Conservation (phyloP, 176 grass and related monocot species). For the Pontederia crassipes region DNA sequence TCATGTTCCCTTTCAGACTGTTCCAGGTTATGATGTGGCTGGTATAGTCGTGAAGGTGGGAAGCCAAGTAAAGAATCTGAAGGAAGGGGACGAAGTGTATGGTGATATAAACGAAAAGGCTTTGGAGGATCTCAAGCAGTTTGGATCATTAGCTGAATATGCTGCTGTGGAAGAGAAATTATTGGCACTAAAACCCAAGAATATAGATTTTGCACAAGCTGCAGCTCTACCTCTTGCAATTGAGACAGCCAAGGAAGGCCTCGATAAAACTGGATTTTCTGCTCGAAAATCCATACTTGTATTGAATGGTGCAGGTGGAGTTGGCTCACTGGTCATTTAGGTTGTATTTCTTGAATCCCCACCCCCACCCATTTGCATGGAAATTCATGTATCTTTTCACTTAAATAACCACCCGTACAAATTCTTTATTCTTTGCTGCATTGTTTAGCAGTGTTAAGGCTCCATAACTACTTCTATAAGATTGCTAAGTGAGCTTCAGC, state of each 20-base stretch:
- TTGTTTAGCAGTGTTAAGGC: too few species aligned
- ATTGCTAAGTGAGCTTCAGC: too few species aligned
- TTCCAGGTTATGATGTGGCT: constrained; percentile 82
- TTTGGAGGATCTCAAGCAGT: constrained; percentile 69
- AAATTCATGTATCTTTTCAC: neutral
- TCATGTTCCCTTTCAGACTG: constrained; percentile 33
- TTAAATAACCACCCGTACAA: neutral
- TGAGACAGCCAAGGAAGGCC: constrained; percentile 58
- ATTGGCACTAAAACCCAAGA: constrained; percentile 60
- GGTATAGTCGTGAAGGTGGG: constrained; percentile 80
- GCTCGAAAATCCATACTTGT: constrained; percentile 72
- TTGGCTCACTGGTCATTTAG: constrained; percentile 81
- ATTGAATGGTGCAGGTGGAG: constrained; percentile 71
- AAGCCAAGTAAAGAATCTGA: constrained; percentile 41
- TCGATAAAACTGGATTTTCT: constrained; percentile 44
- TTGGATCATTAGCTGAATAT: constrained; percentile 74
- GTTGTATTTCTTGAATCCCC: constrained; percentile 9
- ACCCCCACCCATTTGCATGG: neutral
- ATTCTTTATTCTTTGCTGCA: neutral
- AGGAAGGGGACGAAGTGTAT: constrained; percentile 88
- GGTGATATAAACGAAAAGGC: constrained; percentile 88
- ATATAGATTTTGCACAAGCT: constrained; percentile 60
- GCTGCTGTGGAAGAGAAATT: constrained; percentile 83
- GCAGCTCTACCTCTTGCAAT: constrained; percentile 55
- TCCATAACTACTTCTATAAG: too few species aligned